Evolutionary conservation across 345 rosid genomes (phyloP).

Genomic region (Bruguiera parviflora): DNA sequence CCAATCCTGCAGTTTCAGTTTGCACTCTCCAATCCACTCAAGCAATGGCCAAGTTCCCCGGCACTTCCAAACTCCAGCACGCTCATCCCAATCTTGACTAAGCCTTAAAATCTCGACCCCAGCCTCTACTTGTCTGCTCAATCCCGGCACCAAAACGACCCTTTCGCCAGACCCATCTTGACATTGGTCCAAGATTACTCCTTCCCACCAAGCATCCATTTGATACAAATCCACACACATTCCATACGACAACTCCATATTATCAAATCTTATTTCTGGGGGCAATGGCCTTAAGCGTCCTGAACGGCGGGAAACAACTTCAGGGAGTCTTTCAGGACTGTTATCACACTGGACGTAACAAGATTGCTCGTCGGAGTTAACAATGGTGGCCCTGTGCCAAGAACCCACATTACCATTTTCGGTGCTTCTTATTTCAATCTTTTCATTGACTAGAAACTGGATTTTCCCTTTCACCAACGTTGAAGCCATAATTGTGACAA

Average conservation of each 20-base stretch:
- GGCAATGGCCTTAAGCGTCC: conserved; percentile 10
- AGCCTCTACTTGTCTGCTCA: neutral
- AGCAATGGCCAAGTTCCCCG: conserved; percentile 13
- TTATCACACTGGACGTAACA: conserved; percentile 1
- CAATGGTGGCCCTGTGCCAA: conserved; percentile 10
- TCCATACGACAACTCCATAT: conserved; percentile 7
- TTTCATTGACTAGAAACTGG: conserved; percentile 2
- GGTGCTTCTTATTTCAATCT: neutral
- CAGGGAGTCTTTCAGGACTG: neutral
- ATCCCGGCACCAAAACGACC: conserved; percentile 15
- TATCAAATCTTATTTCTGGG: neutral
- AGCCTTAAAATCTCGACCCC: conserved; percentile 3
- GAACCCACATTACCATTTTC: neutral
- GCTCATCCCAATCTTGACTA: conserved; percentile 9
- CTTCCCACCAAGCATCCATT: conserved; percentile 14
- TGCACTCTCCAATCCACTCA: neutral
- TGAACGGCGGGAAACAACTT: neutral
- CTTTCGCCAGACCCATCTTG: conserved; percentile 6
- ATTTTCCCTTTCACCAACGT: neutral
- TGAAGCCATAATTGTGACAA: neutral
- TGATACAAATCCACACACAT: conserved; percentile 6
- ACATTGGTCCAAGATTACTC: conserved; percentile 5
- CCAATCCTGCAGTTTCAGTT: neutral
- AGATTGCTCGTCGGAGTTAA: conserved; percentile 1
- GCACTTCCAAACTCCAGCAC: conserved; percentile 1